Percentiles rank a stretch among this genome's conserved stretches.
Conservation (phyloP, 176 grass and related monocot genomes). For the Calamus simplicifolius region DNA sequence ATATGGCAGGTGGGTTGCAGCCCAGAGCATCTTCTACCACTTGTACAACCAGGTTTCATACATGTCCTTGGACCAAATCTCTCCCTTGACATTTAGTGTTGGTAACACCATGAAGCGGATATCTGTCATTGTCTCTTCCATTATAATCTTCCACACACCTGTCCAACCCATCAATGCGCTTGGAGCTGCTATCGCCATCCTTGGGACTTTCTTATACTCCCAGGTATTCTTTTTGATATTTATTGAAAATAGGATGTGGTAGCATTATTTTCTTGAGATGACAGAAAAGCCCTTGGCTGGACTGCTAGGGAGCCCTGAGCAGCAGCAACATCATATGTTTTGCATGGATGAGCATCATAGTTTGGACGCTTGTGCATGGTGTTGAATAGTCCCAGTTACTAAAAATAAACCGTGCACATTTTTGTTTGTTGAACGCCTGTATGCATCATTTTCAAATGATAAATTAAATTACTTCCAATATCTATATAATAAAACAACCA, state of each 20-base stretch:
- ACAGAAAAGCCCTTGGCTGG: neutral
- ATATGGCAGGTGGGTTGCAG: conserved; percentile 68
- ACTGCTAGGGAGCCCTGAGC: too few species aligned
- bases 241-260: neutral
- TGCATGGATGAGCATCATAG: too few species aligned
- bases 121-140: conserved; percentile 88
- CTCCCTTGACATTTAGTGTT: conserved; percentile 82
- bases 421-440: too few species aligned
- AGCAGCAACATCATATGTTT: too few species aligned
- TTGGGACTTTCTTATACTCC: conserved; percentile 92
- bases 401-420: too few species aligned
- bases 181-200: conserved; percentile 83
- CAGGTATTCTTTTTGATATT: conserved; percentile 44
- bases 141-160: conserved; percentile 87
- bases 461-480: too few species aligned
- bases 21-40: conserved; percentile 93
- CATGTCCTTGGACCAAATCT: conserved; percentile 89
- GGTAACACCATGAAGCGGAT: conserved; percentile 98
- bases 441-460: too few species aligned
- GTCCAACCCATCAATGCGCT: conserved; percentile 78
- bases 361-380: too few species aligned
- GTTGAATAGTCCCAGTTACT: too few species aligned
- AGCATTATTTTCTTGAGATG: neutral
- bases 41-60: conserved; percentile 96
- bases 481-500: too few species aligned